Percentiles rank a stretch among this genome's conserved stretches.
Evolutionary conservation across 1,284 basidiomycete species (phyloP).

Genomic region (Taiwanofungus camphoratus): DNA sequence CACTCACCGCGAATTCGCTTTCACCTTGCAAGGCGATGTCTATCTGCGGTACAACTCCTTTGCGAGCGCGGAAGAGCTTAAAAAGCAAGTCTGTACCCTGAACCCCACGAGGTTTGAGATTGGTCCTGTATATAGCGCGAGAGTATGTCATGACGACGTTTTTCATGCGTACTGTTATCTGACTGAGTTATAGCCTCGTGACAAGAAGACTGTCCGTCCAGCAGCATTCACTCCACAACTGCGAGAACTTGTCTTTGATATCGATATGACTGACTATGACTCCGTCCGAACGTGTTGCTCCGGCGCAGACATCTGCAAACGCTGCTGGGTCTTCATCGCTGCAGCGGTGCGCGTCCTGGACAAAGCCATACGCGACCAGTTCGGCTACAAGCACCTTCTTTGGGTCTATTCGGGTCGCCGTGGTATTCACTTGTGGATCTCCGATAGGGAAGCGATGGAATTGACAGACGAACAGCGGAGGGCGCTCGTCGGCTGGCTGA

Average conservation of each 20-base stretch:
- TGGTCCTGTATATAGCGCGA: constrained; percentile 87
- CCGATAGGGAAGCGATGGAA: constrained; percentile 82
- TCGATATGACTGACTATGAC: constrained; percentile 99
- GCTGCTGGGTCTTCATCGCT: constrained; percentile 95
- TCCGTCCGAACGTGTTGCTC: constrained; percentile 93
- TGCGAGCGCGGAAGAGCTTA: constrained; percentile 80
- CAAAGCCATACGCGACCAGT: constrained; percentile 74
- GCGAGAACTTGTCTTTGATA: constrained; percentile 98
- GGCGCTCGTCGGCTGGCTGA: constrained; percentile 83
- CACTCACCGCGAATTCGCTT: constrained; percentile 95
- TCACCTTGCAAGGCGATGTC: constrained; percentile 87
- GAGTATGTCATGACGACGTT: constrained; percentile 45
- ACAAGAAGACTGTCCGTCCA: constrained; percentile 82
- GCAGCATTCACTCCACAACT: constrained; percentile 73
- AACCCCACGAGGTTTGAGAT: constrained; percentile 96
- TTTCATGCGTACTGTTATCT: constrained; percentile 7
- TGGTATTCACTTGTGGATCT: constrained; percentile 98
- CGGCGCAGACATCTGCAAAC: constrained; percentile 85
- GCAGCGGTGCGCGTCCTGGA: constrained; percentile 91
- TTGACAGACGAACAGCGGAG: constrained; percentile 90
- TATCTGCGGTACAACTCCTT: constrained; percentile 97
- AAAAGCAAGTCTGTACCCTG: constrained; percentile 79
- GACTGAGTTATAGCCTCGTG: constrained; percentile 63
- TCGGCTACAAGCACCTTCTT: constrained; percentile 77
- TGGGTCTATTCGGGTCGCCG: constrained; percentile 99